phyloP scores from a whole-genome alignment of 345 rosid species.

The Moricandia moricandioides region DNA sequence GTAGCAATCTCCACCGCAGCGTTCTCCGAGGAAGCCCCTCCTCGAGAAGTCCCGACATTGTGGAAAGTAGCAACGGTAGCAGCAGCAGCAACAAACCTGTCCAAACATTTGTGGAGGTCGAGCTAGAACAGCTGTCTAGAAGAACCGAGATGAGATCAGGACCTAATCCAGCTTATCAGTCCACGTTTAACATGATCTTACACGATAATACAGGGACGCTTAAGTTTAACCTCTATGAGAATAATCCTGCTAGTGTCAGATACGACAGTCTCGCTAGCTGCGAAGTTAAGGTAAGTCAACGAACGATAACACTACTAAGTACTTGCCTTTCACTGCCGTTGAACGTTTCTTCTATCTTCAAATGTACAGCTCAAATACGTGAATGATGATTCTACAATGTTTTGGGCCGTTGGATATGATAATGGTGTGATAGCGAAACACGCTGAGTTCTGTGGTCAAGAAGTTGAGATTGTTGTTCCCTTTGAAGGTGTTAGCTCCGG shows the following conservation, averaged over 20 bases:
- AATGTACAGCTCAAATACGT: constrained; percentile 66
- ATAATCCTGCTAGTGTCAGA: constrained; percentile 59
- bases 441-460: constrained; percentile 76
- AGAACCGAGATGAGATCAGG: constrained; percentile 63
- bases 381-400: constrained; percentile 78
- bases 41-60: constrained; percentile 48
- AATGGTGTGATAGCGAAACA: constrained; percentile 65
- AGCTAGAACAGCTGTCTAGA: constrained; percentile 77
- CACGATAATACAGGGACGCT: constrained; percentile 74
- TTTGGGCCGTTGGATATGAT: constrained; percentile 94
- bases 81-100: constrained; percentile 47
- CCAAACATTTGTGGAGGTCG: constrained; percentile 88
- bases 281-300: constrained; percentile 76
- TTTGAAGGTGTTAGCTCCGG: constrained; percentile 73
- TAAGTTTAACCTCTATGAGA: constrained; percentile 67
- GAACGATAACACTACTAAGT: neutral
- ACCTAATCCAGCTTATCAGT: constrained; percentile 69
- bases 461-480: constrained; percentile 87
- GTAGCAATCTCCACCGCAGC: constrained; percentile 56
- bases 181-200: constrained; percentile 88
- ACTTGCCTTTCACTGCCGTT: neutral
- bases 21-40: constrained; percentile 62
- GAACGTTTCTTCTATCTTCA: constrained; percentile 8
- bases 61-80: constrained; percentile 38
- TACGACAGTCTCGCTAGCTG: constrained; percentile 73